Conservation (phyloP, 2,329 filamentous ascomycete genomes). For the Hypoxylon sp. region DNA sequence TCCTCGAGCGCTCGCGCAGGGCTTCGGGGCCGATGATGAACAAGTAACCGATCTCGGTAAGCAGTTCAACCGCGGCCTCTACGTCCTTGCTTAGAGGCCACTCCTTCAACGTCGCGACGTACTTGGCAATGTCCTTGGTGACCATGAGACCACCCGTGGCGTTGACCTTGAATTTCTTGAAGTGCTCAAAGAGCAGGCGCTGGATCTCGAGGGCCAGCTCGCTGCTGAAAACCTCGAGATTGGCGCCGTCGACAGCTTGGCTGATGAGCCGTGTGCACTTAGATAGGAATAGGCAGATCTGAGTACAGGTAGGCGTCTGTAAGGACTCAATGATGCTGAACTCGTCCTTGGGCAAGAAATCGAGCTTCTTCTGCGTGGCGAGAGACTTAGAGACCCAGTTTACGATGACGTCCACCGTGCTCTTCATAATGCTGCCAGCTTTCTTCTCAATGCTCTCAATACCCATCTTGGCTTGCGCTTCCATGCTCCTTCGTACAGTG, state of each 20-base stretch:
- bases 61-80: conserved; percentile 80
- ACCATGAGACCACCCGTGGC: conserved; percentile 95
- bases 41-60: conserved; percentile 93
- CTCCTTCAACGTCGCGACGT: conserved; percentile 85
- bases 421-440: conserved; percentile 73
- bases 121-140: conserved; percentile 95
- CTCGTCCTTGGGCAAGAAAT: conserved; percentile 90
- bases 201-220: conserved; percentile 88
- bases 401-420: conserved; percentile 75
- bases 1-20: conserved; percentile 77
- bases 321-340: conserved; percentile 77
- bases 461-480: conserved; percentile 81
- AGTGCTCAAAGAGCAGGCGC: conserved; percentile 87
- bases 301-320: conserved; percentile 87
- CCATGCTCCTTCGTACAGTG: conserved; percentile 90
- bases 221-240: conserved; percentile 84
- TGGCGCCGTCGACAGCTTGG: conserved; percentile 84
- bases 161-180: conserved; percentile 94
- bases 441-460: conserved; percentile 88
- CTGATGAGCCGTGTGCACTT: conserved; percentile 74
- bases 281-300: conserved; percentile 84
- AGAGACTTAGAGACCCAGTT: conserved; percentile 83
- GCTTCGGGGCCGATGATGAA: conserved; percentile 93
- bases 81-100: conserved; percentile 83
- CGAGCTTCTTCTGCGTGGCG: conserved; percentile 84